These are phyloP conservation scores for Pythium utonaiense DNA, from an alignment of 352 stramenopile species.

Conservation along the genomic window DNA sequence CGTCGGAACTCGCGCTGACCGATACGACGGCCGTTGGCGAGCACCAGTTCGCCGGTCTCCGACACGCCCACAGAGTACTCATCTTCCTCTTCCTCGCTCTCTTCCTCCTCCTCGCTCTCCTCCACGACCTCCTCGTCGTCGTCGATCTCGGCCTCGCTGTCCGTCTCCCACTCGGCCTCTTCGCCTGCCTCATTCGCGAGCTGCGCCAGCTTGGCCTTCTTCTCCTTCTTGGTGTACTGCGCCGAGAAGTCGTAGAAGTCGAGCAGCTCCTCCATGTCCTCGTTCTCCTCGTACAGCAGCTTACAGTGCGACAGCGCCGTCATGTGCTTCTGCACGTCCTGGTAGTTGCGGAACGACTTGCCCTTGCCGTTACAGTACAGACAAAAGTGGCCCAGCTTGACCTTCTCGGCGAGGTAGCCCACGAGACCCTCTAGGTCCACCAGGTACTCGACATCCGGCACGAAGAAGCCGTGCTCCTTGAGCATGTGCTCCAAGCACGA, in stretches of 20 bases:
- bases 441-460: slow-evolving; percentile 93
- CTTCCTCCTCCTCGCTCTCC: slow-evolving; percentile 38
- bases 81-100: slow-evolving; percentile 42
- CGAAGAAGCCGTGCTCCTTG: slow-evolving; percentile 93
- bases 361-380: slow-evolving; percentile 94
- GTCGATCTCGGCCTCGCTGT: slow-evolving; percentile 74
- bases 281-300: slow-evolving; percentile 86
- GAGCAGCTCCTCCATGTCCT: slow-evolving; percentile 87
- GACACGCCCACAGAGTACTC: slow-evolving; percentile 73
- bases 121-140: slow-evolving; percentile 74
- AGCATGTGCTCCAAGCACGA: slow-evolving; percentile 89
- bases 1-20: slow-evolving; percentile 86
- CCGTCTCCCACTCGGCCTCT: slow-evolving; percentile 72
- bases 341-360: slow-evolving; percentile 84
- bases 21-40: slow-evolving; percentile 78
- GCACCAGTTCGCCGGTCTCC: slow-evolving; percentile 86
- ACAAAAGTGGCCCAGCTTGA: slow-evolving; percentile 93
- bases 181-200: slow-evolving; percentile 22
- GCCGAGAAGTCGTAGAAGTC: slow-evolving; percentile 91
- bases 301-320: slow-evolving; percentile 89
- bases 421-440: slow-evolving; percentile 89
- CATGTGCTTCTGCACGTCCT: slow-evolving; percentile 96
- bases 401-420: slow-evolving; percentile 94
- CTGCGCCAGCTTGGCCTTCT: slow-evolving; percentile 31
- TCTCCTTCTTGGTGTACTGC: slow-evolving; percentile 57